Conservation (phyloP, 805 yeast species). For the Yamadazyma phyllophila region DNA sequence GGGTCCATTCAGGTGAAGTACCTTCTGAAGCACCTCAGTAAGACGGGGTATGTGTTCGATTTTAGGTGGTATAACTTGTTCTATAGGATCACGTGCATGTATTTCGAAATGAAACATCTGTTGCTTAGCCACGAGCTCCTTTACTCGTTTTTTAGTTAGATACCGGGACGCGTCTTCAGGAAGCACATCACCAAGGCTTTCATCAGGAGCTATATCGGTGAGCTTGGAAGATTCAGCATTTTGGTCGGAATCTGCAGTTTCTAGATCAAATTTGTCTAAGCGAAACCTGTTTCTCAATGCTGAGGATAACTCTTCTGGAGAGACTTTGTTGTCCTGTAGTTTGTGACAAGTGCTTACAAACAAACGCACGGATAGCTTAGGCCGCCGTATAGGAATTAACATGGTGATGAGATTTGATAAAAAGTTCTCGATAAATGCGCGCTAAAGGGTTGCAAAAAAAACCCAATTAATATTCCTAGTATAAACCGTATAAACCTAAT, state of each 20-base stretch:
- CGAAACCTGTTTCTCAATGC: slow-evolving; percentile 11
- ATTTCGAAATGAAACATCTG: slow-evolving; percentile 1
- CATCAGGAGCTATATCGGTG: not conserved
- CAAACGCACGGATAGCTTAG: not conserved
- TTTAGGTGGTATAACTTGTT: slow-evolving; percentile 18
- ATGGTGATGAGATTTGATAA: not conserved
- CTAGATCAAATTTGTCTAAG: slow-evolving; percentile 1
- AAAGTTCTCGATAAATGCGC: not conserved
- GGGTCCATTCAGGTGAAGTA: slow-evolving; percentile 76
- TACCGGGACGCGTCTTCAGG: not conserved
- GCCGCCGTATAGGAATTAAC: not conserved
- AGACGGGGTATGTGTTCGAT: slow-evolving; percentile 49
- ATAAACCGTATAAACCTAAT: slow-evolving; percentile 14
- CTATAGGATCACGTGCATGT: slow-evolving; percentile 7
- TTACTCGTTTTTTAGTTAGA: slow-evolving; percentile 1
- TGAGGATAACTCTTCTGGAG: slow-evolving; percentile 10
- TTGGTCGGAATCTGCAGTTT: not conserved
- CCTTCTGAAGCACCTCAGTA: slow-evolving; percentile 66
- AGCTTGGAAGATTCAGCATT: not conserved
- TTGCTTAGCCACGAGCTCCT: not conserved
- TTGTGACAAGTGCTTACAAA: not conserved
- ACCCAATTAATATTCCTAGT: not conserved
- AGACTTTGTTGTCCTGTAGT: not conserved
- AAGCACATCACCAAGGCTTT: not conserved
- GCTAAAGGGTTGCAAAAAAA: not conserved